Evolutionary conservation across 2,329 filamentous ascomycete genomes (phyloP).

Genomic region (Fusarium algeriense): DNA sequence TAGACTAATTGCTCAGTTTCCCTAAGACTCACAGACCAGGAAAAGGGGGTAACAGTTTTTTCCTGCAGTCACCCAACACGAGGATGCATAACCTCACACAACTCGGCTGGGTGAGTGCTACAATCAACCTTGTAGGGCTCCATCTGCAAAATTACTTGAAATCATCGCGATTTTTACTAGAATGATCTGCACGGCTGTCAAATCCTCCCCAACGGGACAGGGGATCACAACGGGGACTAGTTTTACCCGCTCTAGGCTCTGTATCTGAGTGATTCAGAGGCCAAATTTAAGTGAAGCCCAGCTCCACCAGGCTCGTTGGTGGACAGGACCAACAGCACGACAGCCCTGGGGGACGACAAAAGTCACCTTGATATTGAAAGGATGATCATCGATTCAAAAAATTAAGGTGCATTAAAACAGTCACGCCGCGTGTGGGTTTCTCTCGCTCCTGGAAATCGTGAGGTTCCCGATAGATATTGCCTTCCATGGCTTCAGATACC

Average conservation of each 20-base stretch:
- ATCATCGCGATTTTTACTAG: too few species aligned
- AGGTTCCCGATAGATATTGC: neutral
- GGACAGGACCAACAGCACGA: neutral
- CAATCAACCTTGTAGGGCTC: too few species aligned
- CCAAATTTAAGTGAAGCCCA: neutral
- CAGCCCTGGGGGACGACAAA: neutral
- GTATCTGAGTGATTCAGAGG: neutral
- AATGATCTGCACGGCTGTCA: neutral
- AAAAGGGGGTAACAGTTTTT: too few species aligned
- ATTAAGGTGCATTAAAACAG: neutral
- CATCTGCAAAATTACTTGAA: too few species aligned
- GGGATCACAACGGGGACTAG: neutral
- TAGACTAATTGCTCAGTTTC: too few species aligned
- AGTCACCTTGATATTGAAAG: neutral
- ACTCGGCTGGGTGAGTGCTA: too few species aligned
- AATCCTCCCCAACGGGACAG: neutral
- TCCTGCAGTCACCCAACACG: too few species aligned
- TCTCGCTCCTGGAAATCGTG: too few species aligned
- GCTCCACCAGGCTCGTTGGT: neutral
- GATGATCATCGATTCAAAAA: neutral
- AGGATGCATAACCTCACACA: too few species aligned
- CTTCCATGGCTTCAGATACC: neutral
- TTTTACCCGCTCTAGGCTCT: neutral
- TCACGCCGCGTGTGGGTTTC: too few species aligned
- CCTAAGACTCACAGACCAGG: too few species aligned